Conservation (phyloP, 306 rosid genomes). For the Pachyrhizus erosus region DNA sequence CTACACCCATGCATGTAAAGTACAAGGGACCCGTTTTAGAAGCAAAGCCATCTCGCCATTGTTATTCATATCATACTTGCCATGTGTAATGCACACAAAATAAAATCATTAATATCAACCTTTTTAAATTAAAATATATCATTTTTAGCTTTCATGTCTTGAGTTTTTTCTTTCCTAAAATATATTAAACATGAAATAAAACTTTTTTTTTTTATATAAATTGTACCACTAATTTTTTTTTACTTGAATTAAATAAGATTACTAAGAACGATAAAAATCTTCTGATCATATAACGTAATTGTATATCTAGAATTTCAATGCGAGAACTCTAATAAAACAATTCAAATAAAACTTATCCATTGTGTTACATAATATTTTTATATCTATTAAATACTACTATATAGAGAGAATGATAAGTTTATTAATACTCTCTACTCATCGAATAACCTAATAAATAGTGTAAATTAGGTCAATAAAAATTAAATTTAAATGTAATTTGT, state of each 20-base stretch:
- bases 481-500: background rate
- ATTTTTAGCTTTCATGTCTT: background rate
- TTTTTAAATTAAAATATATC: background rate
- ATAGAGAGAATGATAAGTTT: too few species aligned
- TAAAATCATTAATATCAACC: background rate
- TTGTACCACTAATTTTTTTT: too few species aligned
- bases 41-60: conserved; percentile 56
- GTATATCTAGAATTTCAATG: too few species aligned
- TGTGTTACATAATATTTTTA: background rate
- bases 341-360: background rate
- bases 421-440: too few species aligned
- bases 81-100: too few species aligned
- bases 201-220: too few species aligned
- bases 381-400: background rate
- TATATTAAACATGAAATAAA: background rate
- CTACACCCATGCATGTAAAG: conserved; percentile 43
- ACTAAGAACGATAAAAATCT: too few species aligned
- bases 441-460: background rate
- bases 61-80: background rate
- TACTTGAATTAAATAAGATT: too few species aligned
- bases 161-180: background rate
- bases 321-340: too few species aligned
- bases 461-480: background rate
- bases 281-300: too few species aligned
- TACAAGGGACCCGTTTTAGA: conserved; percentile 47